phyloP scores from a whole-genome alignment of 2,329 filamentous ascomycete species.

The Knufia fluminis region DNA sequence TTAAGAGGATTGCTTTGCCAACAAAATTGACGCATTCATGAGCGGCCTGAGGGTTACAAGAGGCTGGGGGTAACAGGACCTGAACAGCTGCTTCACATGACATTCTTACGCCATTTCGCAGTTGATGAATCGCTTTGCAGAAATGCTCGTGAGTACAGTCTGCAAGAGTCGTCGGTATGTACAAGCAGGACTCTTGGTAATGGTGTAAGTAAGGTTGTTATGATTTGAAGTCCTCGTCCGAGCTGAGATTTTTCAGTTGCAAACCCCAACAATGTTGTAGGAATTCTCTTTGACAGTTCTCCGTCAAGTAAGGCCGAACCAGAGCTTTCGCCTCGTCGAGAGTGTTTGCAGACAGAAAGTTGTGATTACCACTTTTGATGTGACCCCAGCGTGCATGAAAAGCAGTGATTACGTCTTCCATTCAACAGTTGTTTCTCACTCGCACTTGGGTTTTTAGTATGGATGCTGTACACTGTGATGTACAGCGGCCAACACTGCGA shows the following conservation, averaged over 20 bases:
- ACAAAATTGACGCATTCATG: background rate
- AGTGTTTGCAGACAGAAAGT: background rate
- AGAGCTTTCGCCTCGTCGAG: background rate
- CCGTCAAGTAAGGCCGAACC: background rate
- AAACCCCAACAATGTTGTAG: background rate
- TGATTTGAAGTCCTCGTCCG: background rate
- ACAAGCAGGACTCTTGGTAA: conserved; percentile 1
- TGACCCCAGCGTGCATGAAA: background rate
- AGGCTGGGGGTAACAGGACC: background rate
- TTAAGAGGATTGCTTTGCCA: background rate
- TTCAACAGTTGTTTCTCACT: too few species aligned
- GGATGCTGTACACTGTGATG: too few species aligned
- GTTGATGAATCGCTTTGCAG: background rate
- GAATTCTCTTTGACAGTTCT: background rate
- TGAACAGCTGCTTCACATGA: background rate
- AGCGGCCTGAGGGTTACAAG: background rate
- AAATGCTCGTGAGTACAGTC: background rate
- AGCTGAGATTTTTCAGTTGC: background rate
- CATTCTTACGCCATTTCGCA: background rate
- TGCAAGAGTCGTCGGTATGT: background rate
- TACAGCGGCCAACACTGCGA: too few species aligned
- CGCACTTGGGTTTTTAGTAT: too few species aligned
- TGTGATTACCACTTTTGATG: background rate
- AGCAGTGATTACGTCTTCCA: background rate
- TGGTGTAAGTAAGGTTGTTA: background rate